Percentiles rank a stretch among this genome's conserved stretches.
Evolutionary conservation across 176 grass and related monocot genomes (phyloP).

Genomic region (Dactylis glomerata): DNA sequence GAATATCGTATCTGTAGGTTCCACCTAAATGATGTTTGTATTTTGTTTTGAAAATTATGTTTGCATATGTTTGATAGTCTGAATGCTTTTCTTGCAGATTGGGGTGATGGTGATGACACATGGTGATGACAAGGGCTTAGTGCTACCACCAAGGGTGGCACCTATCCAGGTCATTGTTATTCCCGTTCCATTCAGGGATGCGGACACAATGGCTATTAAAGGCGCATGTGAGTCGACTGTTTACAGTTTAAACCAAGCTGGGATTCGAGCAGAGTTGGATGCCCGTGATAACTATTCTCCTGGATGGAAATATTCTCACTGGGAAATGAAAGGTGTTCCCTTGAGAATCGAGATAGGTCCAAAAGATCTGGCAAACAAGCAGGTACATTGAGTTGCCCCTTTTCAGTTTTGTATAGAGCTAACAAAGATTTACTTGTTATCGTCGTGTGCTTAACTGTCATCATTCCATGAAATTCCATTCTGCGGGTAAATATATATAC

Average conservation of each 20-base stretch:
- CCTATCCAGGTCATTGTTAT: slow-evolving; percentile 76
- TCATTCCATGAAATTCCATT: background rate
- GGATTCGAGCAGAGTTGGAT: slow-evolving; percentile 60
- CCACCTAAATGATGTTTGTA: background rate
- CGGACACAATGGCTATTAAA: slow-evolving; percentile 65
- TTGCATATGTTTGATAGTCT: background rate
- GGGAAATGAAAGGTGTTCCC: slow-evolving; percentile 98
- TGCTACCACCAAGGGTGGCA: slow-evolving; percentile 89
- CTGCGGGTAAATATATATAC: background rate
- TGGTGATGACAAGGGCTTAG: slow-evolving; percentile 91
- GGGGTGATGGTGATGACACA: slow-evolving; percentile 96
- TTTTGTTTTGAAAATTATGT: too few species aligned
- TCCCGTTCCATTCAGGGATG: slow-evolving; percentile 78
- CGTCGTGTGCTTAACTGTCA: background rate
- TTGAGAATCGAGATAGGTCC: slow-evolving; percentile 94
- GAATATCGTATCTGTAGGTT: background rate
- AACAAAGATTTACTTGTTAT: background rate
- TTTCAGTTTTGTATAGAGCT: background rate
- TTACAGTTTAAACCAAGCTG: slow-evolving; percentile 43
- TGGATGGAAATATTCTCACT: slow-evolving; percentile 93
- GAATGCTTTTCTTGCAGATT: slow-evolving; percentile 39
- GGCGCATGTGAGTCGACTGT: slow-evolving; percentile 55
- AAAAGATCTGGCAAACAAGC: slow-evolving; percentile 78
- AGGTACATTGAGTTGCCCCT: slow-evolving; percentile 42
- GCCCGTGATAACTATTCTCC: slow-evolving; percentile 76